Percentiles rank a stretch among this genome's conserved stretches.
Conservation (phyloP, 495 filamentous ascomycete genomes). For the Clohesyomyces aquaticus region DNA sequence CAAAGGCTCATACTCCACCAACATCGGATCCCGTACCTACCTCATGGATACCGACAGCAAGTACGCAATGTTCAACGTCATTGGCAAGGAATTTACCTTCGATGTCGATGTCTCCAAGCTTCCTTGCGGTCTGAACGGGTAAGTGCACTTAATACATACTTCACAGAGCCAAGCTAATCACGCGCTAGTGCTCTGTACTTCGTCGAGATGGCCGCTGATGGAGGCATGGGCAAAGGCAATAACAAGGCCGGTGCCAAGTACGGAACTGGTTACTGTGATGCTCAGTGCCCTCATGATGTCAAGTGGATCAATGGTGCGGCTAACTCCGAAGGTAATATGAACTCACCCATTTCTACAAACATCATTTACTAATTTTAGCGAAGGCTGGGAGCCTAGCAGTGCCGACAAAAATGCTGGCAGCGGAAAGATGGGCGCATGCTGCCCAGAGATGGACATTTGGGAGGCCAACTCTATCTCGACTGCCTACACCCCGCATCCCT, state of each 20-base stretch:
- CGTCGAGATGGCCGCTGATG: slow-evolving; percentile 63
- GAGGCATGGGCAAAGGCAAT: slow-evolving; percentile 55
- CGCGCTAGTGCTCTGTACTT: slow-evolving; percentile 71
- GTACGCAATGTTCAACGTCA: slow-evolving; percentile 64
- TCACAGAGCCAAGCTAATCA: too few species aligned
- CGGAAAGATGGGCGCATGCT: slow-evolving; percentile 53
- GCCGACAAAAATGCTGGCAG: slow-evolving; percentile 65
- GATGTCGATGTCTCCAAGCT: slow-evolving; percentile 68
- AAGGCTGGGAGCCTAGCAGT: slow-evolving; percentile 60
- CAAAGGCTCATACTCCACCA: slow-evolving; percentile 45
- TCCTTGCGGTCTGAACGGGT: slow-evolving; percentile 70
- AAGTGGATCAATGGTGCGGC: slow-evolving; percentile 63
- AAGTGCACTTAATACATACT: too few species aligned
- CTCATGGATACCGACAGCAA: slow-evolving; percentile 60
- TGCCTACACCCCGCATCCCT: slow-evolving; percentile 49
- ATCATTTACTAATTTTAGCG: too few species aligned
- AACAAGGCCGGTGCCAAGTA: slow-evolving; percentile 68
- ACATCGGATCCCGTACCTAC: slow-evolving; percentile 61
- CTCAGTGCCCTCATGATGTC: slow-evolving; percentile 60
- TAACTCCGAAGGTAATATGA: too few species aligned
- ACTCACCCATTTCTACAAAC: too few species aligned
- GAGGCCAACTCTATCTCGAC: slow-evolving; percentile 44
- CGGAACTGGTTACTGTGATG: slow-evolving; percentile 72
- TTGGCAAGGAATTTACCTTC: slow-evolving; percentile 64
- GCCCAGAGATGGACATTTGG: slow-evolving; percentile 44